Percentiles rank a stretch among this genome's conserved stretches.
These are phyloP conservation scores for Flammula alnicola DNA, from an alignment of 1,284 basidiomycete species.

Conservation along the genomic window DNA sequence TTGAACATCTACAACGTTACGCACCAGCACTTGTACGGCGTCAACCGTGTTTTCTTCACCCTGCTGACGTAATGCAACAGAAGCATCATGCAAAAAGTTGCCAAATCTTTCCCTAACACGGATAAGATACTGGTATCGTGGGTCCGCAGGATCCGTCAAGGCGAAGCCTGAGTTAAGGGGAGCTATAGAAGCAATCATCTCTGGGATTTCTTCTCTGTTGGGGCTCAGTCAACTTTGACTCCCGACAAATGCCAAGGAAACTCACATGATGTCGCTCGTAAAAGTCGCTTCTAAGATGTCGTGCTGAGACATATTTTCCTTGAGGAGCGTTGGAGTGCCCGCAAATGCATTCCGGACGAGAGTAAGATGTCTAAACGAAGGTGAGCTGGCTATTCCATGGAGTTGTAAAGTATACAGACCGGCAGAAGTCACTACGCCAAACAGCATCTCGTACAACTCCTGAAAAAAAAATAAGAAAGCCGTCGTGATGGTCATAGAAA, in stretches of 20 bases:
- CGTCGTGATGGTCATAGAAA: slow-evolving; percentile 2
- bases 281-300: slow-evolving; percentile 43
- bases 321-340: slow-evolving; percentile 67
- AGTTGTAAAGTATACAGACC: slow-evolving; percentile 46
- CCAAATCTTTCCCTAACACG: slow-evolving; percentile 71
- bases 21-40: slow-evolving; percentile 72
- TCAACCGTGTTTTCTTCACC: slow-evolving; percentile 91
- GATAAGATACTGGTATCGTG: slow-evolving; percentile 68
- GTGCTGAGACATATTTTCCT: slow-evolving; percentile 52
- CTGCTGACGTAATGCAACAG: slow-evolving; percentile 66
- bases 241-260: slow-evolving; percentile 4
- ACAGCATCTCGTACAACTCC: slow-evolving; percentile 53
- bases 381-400: background rate
- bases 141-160: slow-evolving; percentile 70
- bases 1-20: slow-evolving; percentile 25
- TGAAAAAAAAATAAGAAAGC: slow-evolving; percentile 15
- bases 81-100: slow-evolving; percentile 73
- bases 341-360: slow-evolving; percentile 71
- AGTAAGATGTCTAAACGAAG: slow-evolving; percentile 54
- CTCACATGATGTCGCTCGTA: slow-evolving; percentile 68
- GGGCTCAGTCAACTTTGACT: slow-evolving; percentile 11
- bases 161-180: slow-evolving; percentile 71
- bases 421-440: slow-evolving; percentile 93
- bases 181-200: slow-evolving; percentile 69
- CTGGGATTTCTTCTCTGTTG: slow-evolving; percentile 65